Percentiles rank a stretch among this genome's conserved stretches.
Conservation (phyloP, 2,329 filamentous ascomycete genomes). For the Hirsutella minnesotensis region DNA sequence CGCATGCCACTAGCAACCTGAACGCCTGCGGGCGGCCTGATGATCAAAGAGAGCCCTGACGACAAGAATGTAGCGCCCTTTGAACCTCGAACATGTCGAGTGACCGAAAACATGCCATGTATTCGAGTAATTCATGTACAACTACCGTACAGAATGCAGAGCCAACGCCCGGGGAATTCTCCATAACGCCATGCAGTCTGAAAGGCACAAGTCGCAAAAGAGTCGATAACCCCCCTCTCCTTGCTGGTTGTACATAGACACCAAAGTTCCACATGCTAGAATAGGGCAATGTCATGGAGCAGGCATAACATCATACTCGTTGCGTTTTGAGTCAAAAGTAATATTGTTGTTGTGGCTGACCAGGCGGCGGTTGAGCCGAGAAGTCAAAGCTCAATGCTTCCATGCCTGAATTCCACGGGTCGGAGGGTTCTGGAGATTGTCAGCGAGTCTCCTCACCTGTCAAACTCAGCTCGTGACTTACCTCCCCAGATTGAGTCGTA, state of each 20-base stretch:
- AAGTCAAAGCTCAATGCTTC: constrained; percentile 51
- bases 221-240: too few species aligned
- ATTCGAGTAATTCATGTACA: too few species aligned
- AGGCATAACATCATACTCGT: too few species aligned
- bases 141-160: too few species aligned
- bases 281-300: too few species aligned
- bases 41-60: constrained; percentile 36
- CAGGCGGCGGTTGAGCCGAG: constrained; percentile 44
- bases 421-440: constrained; percentile 38
- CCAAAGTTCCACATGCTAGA: too few species aligned
- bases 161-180: neutral
- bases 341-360: constrained; percentile 45
- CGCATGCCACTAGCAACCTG: neutral
- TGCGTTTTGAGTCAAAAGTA: constrained; percentile 33
- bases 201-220: constrained; percentile 24
- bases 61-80: neutral
- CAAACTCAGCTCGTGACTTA: constrained; percentile 22
- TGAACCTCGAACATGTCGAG: neutral
- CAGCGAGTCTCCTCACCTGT: constrained; percentile 2
- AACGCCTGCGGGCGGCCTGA: constrained; percentile 33
- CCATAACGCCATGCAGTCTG: neutral
- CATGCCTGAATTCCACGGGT: constrained; percentile 42
- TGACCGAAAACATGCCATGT: too few species aligned
- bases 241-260: too few species aligned
- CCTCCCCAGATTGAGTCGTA: constrained; percentile 60